Evolutionary conservation across 2,329 filamentous ascomycete genomes (phyloP).

Genomic region (Aspergillus sojae): DNA sequence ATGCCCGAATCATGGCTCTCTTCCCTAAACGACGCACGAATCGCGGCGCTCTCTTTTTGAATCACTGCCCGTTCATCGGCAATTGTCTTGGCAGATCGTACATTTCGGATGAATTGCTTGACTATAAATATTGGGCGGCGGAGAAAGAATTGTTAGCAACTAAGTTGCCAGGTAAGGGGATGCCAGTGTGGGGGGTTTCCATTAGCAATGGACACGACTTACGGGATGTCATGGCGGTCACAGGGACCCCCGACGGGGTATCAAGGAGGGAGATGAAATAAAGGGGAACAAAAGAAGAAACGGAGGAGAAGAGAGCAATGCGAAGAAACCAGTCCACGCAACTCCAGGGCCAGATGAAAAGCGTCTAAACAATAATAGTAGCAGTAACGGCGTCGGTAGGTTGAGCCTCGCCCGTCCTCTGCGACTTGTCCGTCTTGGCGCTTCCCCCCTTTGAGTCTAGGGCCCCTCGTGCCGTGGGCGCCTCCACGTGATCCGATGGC

Average conservation of each 20-base stretch:
- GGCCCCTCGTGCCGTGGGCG: slow-evolving; percentile 3
- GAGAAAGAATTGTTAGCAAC: slow-evolving; percentile 13
- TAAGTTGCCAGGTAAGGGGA: slow-evolving; percentile 23
- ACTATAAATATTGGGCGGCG: slow-evolving; percentile 58
- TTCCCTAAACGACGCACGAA: slow-evolving; percentile 95
- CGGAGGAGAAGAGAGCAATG: slow-evolving; percentile 18
- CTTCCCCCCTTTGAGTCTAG: slow-evolving; percentile 10
- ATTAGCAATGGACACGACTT: slow-evolving; percentile 35
- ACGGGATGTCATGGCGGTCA: slow-evolving; percentile 62
- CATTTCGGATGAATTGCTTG: slow-evolving; percentile 99
- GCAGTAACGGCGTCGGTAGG: not conserved
- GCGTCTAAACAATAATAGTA: slow-evolving; percentile 7
- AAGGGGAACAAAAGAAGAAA: slow-evolving; percentile 17
- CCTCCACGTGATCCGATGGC: not conserved
- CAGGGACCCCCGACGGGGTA: slow-evolving; percentile 50
- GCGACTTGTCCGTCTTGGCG: slow-evolving; percentile 24
- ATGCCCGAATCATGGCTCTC: slow-evolving; percentile 91
- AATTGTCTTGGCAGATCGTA: slow-evolving; percentile 97
- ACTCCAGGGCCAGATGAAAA: not conserved
- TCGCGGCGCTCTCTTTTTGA: slow-evolving; percentile 97
- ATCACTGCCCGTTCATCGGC: slow-evolving; percentile 98
- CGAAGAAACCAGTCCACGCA: slow-evolving; percentile 25
- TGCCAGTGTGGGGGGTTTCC: slow-evolving; percentile 20
- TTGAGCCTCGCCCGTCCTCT: slow-evolving; percentile 22
- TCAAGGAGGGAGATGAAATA: not conserved